Conservation (phyloP, 371 early-diverging fungal species). For the Apophysomyces trapeziformis region DNA sequence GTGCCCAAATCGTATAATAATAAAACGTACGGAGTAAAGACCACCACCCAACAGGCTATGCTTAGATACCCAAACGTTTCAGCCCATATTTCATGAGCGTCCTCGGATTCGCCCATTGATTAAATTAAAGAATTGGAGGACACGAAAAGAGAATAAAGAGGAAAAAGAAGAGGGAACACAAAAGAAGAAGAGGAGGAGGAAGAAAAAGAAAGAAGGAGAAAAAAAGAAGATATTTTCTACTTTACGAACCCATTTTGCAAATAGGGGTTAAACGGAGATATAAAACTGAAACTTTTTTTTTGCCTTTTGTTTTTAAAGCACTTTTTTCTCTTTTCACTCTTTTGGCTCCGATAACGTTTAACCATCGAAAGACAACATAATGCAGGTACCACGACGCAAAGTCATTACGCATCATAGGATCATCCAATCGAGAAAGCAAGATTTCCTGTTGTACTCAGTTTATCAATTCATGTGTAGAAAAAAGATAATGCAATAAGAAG, state of each 20-base stretch:
- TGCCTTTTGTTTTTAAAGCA: neutral
- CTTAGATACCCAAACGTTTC: slow-evolving; percentile 54
- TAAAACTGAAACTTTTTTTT: neutral
- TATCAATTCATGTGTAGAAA: too few relatives aligned
- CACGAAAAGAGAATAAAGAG: neutral
- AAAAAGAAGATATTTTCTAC: neutral
- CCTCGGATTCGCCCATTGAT: neutral
- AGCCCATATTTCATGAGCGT: slow-evolving; percentile 30
- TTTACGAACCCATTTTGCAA: neutral
- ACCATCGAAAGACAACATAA: too few relatives aligned
- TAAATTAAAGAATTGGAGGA: neutral
- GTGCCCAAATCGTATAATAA: neutral
- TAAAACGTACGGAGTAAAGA: slow-evolving; percentile 69
- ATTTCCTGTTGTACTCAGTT: too few relatives aligned
- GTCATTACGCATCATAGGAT: too few relatives aligned
- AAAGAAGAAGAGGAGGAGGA: neutral
- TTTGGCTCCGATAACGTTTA: slow-evolving; percentile 1
- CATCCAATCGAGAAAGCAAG: too few relatives aligned
- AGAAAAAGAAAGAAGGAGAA: slow-evolving; percentile 11
- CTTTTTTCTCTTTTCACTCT: neutral
- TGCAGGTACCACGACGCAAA: too few relatives aligned
- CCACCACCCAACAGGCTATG: slow-evolving; percentile 69
- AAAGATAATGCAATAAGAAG: too few relatives aligned
- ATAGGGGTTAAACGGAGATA: neutral
- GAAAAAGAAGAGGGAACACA: slow-evolving; percentile 9